A percentile compares a stretch with the other conserved stretches of the same genome.
phyloP scores from a whole-genome alignment of 345 rosid species.

The Brassica cretica region DNA sequence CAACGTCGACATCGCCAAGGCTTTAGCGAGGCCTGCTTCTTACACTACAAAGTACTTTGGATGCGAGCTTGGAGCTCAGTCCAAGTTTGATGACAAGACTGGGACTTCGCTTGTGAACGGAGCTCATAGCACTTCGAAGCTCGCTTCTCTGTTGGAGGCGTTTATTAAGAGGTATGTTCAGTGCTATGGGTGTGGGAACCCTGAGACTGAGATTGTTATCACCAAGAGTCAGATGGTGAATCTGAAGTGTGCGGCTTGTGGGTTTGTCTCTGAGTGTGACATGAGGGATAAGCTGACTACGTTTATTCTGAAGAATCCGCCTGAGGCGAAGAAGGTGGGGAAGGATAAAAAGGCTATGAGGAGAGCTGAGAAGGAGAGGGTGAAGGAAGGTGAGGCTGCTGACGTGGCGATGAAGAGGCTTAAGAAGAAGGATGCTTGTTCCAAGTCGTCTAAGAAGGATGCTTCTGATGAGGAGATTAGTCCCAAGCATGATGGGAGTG shows the following conservation, averaged over 20 bases:
- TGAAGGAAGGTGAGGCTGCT: constrained; percentile 87
- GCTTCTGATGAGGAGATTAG: constrained; percentile 74
- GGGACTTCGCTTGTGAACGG: constrained; percentile 91
- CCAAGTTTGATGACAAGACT: constrained; percentile 82
- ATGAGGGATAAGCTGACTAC: constrained; percentile 86
- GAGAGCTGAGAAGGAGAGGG: constrained; percentile 89
- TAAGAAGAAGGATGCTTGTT: constrained; percentile 55
- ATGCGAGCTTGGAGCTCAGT: constrained; percentile 90
- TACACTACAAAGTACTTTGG: constrained; percentile 89
- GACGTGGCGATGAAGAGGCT: constrained; percentile 74
- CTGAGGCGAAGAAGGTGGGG: constrained; percentile 58
- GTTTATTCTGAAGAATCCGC: constrained; percentile 74
- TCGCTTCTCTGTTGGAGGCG: constrained; percentile 71
- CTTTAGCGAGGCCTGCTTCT: constrained; percentile 79
- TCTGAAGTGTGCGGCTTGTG: constrained; percentile 85
- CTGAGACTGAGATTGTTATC: constrained; percentile 74
- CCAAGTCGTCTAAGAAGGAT: constrained; percentile 48
- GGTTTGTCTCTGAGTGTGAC: constrained; percentile 77
- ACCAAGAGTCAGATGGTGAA: constrained; percentile 73
- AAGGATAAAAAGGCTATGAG: constrained; percentile 84
- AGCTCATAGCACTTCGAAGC: constrained; percentile 72
- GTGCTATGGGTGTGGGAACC: constrained; percentile 92
- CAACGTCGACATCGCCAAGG: constrained; percentile 94
- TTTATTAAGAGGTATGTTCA: constrained; percentile 92
- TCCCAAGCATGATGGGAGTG: constrained; percentile 52